phyloP scores from a whole-genome alignment of 202 grass and related monocot genomes.

The Brachypodium distachyon region DNA sequence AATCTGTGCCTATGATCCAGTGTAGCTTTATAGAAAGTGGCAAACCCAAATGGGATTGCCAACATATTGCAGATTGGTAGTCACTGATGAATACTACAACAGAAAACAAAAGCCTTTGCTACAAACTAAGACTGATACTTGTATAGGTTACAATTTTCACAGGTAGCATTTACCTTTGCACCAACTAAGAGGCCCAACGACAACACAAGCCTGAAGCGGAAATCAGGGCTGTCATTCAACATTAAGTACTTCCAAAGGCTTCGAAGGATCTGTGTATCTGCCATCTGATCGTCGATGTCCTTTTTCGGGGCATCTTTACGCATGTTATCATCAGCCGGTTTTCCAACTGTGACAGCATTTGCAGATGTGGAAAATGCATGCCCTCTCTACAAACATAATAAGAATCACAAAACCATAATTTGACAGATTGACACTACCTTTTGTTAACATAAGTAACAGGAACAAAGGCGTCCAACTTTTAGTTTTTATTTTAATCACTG shows the following conservation, averaged over 20 bases:
- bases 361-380: constrained; percentile 76
- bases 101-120: constrained; percentile 1
- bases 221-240: constrained; percentile 75
- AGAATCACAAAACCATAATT: constrained; percentile 20
- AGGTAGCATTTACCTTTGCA: constrained; percentile 63
- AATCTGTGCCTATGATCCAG: constrained; percentile 11
- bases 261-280: constrained; percentile 67
- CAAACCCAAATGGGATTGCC: background rate
- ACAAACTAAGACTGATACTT: constrained; percentile 5
- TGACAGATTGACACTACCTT: background rate
- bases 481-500: background rate
- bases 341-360: constrained; percentile 33
- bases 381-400: constrained; percentile 43
- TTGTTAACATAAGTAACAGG: background rate
- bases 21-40: background rate
- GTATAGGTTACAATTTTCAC: background rate
- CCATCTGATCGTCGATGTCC: constrained; percentile 64
- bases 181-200: constrained; percentile 78
- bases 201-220: constrained; percentile 80
- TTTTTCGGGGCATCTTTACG: constrained; percentile 46
- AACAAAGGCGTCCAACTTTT: background rate
- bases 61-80: background rate
- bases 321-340: constrained; percentile 43
- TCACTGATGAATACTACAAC: background rate
- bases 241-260: constrained; percentile 83